Conservation (phyloP, 2,329 filamentous ascomycete genomes). For the Clonostachys chloroleuca region DNA sequence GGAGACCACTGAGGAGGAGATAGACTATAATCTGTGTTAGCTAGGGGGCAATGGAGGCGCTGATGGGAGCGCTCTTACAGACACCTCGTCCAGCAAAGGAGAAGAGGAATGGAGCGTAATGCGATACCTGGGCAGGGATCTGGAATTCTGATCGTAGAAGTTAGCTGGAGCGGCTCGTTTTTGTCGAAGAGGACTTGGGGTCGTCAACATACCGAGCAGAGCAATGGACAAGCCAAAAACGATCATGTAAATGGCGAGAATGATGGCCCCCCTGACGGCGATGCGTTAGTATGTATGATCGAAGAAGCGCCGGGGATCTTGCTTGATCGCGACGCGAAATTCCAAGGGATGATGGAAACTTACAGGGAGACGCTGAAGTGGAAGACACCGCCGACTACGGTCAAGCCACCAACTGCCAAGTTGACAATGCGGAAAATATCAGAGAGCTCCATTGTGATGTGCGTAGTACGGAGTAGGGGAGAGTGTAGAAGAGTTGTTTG, state of each 20-base stretch:
- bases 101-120: slow-evolving; percentile 97
- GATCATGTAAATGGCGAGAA: slow-evolving; percentile 84
- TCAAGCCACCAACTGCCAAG: slow-evolving; percentile 79
- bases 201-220: slow-evolving; percentile 46
- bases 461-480: no score
- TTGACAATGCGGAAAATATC: slow-evolving; percentile 95
- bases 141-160: slow-evolving; percentile 66
- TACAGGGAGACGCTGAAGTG: slow-evolving; percentile 66
- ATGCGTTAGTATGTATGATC: not conserved
- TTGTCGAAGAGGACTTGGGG: not conserved
- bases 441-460: slow-evolving; percentile 75
- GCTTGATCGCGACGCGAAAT: no score
- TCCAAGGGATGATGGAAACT: slow-evolving; percentile 19
- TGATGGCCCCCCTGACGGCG: slow-evolving; percentile 39
- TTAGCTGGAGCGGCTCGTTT: not conserved
- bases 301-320: no score
- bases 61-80: slow-evolving; percentile 57
- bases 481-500: no score
- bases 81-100: slow-evolving; percentile 92
- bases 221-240: slow-evolving; percentile 80
- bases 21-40: slow-evolving; percentile 62
- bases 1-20: slow-evolving; percentile 86
- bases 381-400: slow-evolving; percentile 78
- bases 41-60: not conserved
- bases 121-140: slow-evolving; percentile 85